Base-by-base conservation (phyloP, 1,284 basidiomycete genomes). In the Testicularia cyperi region DNA sequence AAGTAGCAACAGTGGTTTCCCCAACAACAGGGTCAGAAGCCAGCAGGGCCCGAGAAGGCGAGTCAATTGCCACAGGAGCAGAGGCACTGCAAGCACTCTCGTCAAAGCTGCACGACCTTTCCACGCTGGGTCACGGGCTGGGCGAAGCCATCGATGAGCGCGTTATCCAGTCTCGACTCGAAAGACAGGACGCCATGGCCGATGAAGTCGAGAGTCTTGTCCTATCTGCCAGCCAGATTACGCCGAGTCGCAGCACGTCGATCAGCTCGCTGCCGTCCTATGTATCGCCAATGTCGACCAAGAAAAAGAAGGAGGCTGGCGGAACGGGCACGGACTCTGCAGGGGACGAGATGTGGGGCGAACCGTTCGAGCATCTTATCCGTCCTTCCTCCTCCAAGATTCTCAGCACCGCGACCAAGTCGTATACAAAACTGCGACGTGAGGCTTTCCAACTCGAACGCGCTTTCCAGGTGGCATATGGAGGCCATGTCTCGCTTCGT, bases 91-190 rank as follows among this genome's bases (percentile, higher is more conserved):
- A 27, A 3, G 46, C 25, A 1, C 13, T 65, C n/a, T 14, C 34
- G 20, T 36, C 10, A 4, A 64, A 44, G 22, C 62, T 58, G 7
- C 28, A 30, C 12, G 48, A 62, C 14, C 36, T 74, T 9, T 28
- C 24, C 1, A 49, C 34, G 20, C 39, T 74, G 6, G 63, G 68
- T 20, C 24, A 32, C 14, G 54, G 42, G 20, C 34, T 75, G 4
- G 72, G 56, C 2, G 41, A 46, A 1, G 73, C 73, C 8, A 75
- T 75, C n/a, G 73, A 75, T 31, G 73, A 74, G 38, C 37, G 60
- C 4, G 73, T 75, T n/a, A 71, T 75, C 20, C 68, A 70, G 24
- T 38, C 45, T 32, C 41, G 73, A 2, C 19, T 68, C 15, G 44
- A 63, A 35, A 44, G 49, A n/a, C 69, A 69, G 38, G 67, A 72